Percentiles rank a stretch among this genome's conserved stretches.
phyloP scores from a whole-genome alignment of 2,329 filamentous ascomycete species.

The Neurospora crassa region DNA sequence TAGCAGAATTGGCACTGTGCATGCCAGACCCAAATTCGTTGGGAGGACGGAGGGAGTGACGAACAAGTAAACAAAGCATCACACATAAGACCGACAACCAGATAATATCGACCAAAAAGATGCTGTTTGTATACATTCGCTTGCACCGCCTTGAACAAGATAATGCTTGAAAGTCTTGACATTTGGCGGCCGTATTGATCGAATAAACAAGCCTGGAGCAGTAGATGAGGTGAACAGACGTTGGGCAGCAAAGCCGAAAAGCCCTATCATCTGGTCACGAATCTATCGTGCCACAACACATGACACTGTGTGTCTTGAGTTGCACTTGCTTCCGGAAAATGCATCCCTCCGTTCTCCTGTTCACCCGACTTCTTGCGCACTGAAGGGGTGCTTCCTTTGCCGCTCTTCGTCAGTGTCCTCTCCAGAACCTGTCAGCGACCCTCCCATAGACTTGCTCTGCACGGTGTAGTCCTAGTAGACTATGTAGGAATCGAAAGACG shows the following conservation, averaged over 20 bases:
- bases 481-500: background rate
- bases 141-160: background rate
- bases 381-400: conserved; percentile 66
- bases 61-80: background rate
- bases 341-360: conserved; percentile 18
- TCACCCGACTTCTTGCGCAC: conserved; percentile 98
- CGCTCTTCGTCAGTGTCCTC: conserved; percentile 55
- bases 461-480: conserved; percentile 20
- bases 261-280: background rate
- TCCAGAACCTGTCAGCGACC: conserved; percentile 43
- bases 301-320: background rate
- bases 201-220: background rate
- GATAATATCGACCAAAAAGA: background rate
- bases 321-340: background rate
- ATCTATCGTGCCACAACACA: background rate
- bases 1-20: background rate
- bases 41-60: background rate
- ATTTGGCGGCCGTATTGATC: background rate
- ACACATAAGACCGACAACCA: background rate
- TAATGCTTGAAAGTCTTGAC: background rate
- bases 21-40: background rate
- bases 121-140: background rate
- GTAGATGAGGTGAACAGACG: background rate
- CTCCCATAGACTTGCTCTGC: conserved; percentile 35
- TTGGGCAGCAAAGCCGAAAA: background rate